These are phyloP conservation scores for Cucurbita moschata DNA, from an alignment of 306 rosid genomes.

Conservation along the genomic window DNA sequence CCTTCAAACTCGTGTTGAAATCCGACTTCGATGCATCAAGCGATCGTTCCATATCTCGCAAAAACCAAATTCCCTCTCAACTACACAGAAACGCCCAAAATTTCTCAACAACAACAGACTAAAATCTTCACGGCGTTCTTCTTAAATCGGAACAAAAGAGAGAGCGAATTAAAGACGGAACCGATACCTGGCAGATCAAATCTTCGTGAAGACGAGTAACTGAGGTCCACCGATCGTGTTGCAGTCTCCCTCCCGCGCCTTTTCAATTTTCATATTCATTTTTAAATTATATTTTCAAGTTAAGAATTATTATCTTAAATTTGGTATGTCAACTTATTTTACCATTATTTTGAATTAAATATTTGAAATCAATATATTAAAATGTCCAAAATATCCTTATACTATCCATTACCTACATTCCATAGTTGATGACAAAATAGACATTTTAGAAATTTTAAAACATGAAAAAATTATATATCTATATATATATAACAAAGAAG, in stretches of 20 bases:
- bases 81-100: conserved; percentile 24
- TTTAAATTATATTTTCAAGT: too few relatives aligned
- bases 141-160: conserved; percentile 9
- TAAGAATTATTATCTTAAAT: too few relatives aligned
- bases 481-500: too few relatives aligned
- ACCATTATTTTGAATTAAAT: too few relatives aligned
- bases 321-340: too few relatives aligned
- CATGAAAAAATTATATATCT: too few relatives aligned
- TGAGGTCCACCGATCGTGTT: conserved; percentile 45
- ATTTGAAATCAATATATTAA: too few relatives aligned
- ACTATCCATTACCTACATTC: too few relatives aligned
- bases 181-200: conserved; percentile 34
- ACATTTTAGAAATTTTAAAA: too few relatives aligned
- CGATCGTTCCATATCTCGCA: conserved; percentile 29
- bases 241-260: neutral
- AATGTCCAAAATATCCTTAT: too few relatives aligned
- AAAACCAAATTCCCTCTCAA: conserved; percentile 20
- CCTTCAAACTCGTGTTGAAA: conserved; percentile 32
- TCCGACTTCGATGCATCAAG: conserved; percentile 36
- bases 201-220: conserved; percentile 31
- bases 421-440: too few relatives aligned
- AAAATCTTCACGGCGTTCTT: conserved; percentile 11
- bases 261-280: too few relatives aligned
- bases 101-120: neutral
- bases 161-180: neutral